Evolutionary conservation across 495 filamentous ascomycete genomes (phyloP), one percentile per base, ranked within the genome.

Genomic region (Trichoderma reesei): DNA sequence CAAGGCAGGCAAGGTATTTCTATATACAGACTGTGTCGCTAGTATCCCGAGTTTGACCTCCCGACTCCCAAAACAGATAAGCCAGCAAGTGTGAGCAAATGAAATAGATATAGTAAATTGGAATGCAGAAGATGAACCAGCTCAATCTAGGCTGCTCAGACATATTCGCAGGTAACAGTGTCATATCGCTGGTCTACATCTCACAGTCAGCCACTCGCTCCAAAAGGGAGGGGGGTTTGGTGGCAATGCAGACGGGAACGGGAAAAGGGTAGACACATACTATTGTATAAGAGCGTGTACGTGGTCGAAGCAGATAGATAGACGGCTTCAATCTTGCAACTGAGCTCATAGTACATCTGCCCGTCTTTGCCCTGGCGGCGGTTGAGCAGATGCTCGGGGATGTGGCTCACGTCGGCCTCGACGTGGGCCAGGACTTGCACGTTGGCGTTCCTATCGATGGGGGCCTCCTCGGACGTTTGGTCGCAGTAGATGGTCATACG

Each of bases 121-220:
- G 13, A 42, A 9, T n/a, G n/a, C n/a, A 48, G 5, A 18, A 26
- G n/a, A 48, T 5, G 8, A 18, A 18, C 44, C 6, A n/a, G 44
- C 44, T 48, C 59, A 11, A 39, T 18, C 36, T 14, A 42, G 2
- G 2, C 9, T 8, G 5, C 56, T 66, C 65, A 75, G 44, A 72
- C 72, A 41, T 75, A 75, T 61, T 75, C 73, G 41, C 68, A 68
- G 7, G 70, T 73, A 60, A 75, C 73, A 3, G 70, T 68, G 44
- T 69, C 67, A 63, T 73, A 73, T 37, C 70, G 64, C 42, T 69
- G 68, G 51, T 63, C 64, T 68, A 51, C 9, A 44, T 41, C 8
- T 62, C 38, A 60, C 2, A 11, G 63, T 59, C 20, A 26, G 44
- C n/a, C 16, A 48, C n/a, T n/a, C n/a, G n/a, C n/a, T n/a, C n/a